These are phyloP conservation scores for Hirsutella rhossiliensis DNA, from an alignment of 2,329 filamentous ascomycete genomes.

Conservation along the genomic window DNA sequence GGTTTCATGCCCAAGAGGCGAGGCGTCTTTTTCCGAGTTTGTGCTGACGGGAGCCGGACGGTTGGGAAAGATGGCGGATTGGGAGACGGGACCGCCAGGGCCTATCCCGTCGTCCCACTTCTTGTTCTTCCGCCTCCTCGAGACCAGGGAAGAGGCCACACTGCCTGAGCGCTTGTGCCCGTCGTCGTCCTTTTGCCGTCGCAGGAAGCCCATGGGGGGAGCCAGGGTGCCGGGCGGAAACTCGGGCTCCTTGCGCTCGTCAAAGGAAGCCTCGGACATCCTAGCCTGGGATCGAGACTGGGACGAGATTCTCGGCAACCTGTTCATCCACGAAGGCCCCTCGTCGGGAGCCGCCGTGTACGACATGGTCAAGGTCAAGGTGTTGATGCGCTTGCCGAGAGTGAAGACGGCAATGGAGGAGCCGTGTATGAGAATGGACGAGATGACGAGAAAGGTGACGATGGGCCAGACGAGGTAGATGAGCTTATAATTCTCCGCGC, in stretches of 20 bases:
- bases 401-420: slow-evolving; percentile 98
- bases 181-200: slow-evolving; percentile 71
- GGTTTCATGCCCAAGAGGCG: slow-evolving; percentile 15
- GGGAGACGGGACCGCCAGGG: slow-evolving; percentile 75
- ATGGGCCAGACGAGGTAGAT: slow-evolving; percentile 92
- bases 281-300: slow-evolving; percentile 71
- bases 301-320: slow-evolving; percentile 60
- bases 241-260: slow-evolving; percentile 47
- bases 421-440: slow-evolving; percentile 89
- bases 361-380: slow-evolving; percentile 85
- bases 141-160: slow-evolving; percentile 46
- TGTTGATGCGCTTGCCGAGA: slow-evolving; percentile 95
- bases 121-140: slow-evolving; percentile 52
- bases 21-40: slow-evolving; percentile 16
- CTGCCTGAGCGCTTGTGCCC: slow-evolving; percentile 38
- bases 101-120: slow-evolving; percentile 61
- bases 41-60: slow-evolving; percentile 19
- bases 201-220: slow-evolving; percentile 66
- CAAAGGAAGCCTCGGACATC: slow-evolving; percentile 66
- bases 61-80: slow-evolving; percentile 77
- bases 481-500: slow-evolving; percentile 50
- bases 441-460: slow-evolving; percentile 83
- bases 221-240: slow-evolving; percentile 60
- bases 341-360: slow-evolving; percentile 87
- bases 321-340: slow-evolving; percentile 88